Base-by-base conservation (phyloP, 2,329 filamentous ascomycete species). In the Colletotrichum graminicola region DNA sequence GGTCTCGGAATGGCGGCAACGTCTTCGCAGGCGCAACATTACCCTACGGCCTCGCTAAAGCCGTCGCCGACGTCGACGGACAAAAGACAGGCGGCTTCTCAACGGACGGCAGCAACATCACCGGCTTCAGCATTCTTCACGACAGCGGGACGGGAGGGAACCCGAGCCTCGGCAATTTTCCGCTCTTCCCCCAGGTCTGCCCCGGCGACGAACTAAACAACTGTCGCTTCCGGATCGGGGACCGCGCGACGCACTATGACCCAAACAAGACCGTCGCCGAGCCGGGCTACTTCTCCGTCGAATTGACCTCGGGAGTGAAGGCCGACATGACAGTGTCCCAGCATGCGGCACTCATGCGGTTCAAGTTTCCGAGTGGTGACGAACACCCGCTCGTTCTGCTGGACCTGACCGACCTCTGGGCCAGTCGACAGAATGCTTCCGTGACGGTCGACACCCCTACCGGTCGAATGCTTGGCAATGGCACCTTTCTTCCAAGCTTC, bases 281-380 rank as follows among this genome's bases (percentile, higher is more conserved):
- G 11, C 87, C 88, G 0, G 89, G 89, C 2, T 88, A 89, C 71
- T 92, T 92, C 76, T 81, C 83, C 16, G 82, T 92, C n/a, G 84
- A 83, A 1, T 77, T 92, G 51, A 82, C 78, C 10, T 87, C 85
- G 10, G 84, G 85, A 0, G 82, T 92, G 45, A 82, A 82, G 36
- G 85, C 87, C 0, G 86, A 90, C 70, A 90, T 90, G 85, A 90
- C 90, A 0, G 85, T 86, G 4, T 86, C 88, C 1, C 88, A 90
- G 54, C 88, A 86, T 67, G 89, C 89, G 1, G 88, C 89, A 3
- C 76, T 92, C n/a, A 91, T 90, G 76, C 83, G 84, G 4, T 90
- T 92, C 73, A 86, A 83, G 0, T 91, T 91, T 72, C 86, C 88
- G 18, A 54, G 45, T 60, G 63, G 26, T 52, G 75, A 21, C 7